These are phyloP conservation scores for Pichia sp. DNA, from an alignment of 1,139 yeast genomes.

Conservation along the genomic window DNA sequence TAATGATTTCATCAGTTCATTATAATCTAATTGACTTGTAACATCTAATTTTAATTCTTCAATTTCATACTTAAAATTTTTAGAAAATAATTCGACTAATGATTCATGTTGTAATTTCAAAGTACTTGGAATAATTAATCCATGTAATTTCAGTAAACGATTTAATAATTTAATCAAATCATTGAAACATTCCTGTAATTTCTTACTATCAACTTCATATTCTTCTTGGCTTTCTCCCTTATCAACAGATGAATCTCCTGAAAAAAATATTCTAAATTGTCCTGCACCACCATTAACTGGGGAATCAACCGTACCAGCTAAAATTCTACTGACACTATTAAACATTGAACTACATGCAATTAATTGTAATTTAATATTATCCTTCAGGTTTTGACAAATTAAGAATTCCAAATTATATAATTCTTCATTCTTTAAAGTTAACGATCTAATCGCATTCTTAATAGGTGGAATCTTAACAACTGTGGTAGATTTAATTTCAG, in stretches of 20 bases:
- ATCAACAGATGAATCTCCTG: conserved; percentile 27
- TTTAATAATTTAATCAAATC: conserved; percentile 62
- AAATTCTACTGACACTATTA: conserved; percentile 66
- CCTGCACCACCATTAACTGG: conserved; percentile 94
- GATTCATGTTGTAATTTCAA: conserved; percentile 62
- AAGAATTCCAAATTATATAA: conserved; percentile 61
- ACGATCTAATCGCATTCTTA: conserved; percentile 70
- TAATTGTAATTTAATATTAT: conserved; percentile 37
- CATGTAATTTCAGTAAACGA: conserved; percentile 66
- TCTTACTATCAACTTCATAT: conserved; percentile 39
- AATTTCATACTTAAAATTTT: conserved; percentile 68
- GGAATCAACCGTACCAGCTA: conserved; percentile 85
- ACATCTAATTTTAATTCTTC: conserved; percentile 26
- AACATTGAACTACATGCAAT: conserved; percentile 41
- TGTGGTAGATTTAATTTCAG: conserved; percentile 55
- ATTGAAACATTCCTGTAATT: conserved; percentile 57
- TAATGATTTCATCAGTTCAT: conserved; percentile 16
- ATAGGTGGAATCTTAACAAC: conserved; percentile 72
- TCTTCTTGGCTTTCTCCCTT: conserved; percentile 28
- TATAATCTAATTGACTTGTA: conserved; percentile 13
- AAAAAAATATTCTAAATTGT: conserved; percentile 67
- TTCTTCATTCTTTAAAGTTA: conserved; percentile 66
- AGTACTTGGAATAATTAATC: conserved; percentile 51
- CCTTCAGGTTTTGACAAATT: conserved; percentile 41
- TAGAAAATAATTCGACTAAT: conserved; percentile 55